A percentile compares a stretch with the other conserved stretches of the same genome.
These are phyloP conservation scores for Abrus pulchellus DNA, from an alignment of 306 rosid species.

Conservation along the genomic window DNA sequence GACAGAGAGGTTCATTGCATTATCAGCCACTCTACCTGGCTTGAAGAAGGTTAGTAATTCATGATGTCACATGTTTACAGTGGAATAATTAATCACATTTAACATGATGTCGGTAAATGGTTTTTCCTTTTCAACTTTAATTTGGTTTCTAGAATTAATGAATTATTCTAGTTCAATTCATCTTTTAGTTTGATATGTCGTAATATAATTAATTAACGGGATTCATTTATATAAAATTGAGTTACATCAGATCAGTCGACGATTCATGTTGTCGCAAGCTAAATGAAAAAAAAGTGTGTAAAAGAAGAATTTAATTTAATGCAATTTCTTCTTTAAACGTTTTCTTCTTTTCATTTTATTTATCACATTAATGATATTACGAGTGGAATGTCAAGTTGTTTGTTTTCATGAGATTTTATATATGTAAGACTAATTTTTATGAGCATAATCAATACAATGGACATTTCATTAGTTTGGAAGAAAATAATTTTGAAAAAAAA, in stretches of 20 bases:
- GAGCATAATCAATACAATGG: conserved; percentile 5
- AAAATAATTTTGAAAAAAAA: neutral
- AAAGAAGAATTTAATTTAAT: neutral
- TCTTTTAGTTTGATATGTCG: neutral
- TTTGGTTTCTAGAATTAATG: neutral
- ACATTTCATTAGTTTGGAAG: neutral
- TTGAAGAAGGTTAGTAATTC: conserved; percentile 46
- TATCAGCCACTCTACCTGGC: conserved; percentile 52
- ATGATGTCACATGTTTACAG: neutral
- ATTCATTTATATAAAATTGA: neutral
- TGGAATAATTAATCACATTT: neutral
- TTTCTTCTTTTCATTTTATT: neutral
- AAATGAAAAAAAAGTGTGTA: neutral
- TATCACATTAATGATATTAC: neutral
- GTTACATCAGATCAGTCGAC: neutral
- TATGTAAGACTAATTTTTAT: neutral
- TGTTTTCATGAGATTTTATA: neutral
- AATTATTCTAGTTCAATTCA: neutral
- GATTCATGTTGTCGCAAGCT: neutral
- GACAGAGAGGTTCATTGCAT: conserved; percentile 48
- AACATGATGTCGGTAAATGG: neutral
- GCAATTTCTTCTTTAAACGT: neutral
- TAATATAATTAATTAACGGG: neutral
- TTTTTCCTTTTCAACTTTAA: conserved; percentile 1
- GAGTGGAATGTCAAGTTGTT: neutral